Evolutionary conservation across 169 alveolate species (phyloP).

Genomic region (Perkinsus olseni): DNA sequence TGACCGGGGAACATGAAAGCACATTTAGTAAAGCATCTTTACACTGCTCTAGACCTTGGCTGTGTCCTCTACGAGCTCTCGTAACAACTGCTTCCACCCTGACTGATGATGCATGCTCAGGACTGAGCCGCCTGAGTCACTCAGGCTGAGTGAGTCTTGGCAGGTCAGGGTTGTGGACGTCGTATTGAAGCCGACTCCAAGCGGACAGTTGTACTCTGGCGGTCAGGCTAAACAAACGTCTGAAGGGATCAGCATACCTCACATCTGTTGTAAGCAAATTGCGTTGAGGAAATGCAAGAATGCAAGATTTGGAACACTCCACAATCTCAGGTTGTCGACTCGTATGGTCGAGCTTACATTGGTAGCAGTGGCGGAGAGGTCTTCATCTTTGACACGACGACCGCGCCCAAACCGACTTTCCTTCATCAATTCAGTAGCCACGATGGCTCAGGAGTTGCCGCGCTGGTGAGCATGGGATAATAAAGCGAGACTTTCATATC

Average conservation of each 20-base stretch:
- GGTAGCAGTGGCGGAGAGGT: neutral
- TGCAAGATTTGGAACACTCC: too few relatives aligned
- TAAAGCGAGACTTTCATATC: too few relatives aligned
- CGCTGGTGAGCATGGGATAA: neutral
- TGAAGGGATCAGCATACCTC: neutral
- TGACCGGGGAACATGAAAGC: too few relatives aligned
- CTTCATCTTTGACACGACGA: neutral
- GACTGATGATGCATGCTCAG: too few relatives aligned
- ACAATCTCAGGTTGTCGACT: neutral
- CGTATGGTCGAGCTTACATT: neutral
- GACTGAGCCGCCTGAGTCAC: too few relatives aligned
- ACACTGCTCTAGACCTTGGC: too few relatives aligned
- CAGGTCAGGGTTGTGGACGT: neutral
- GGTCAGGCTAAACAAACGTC: neutral
- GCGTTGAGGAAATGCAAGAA: too few relatives aligned
- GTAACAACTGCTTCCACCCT: too few relatives aligned
- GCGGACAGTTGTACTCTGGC: neutral
- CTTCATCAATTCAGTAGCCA: neutral
- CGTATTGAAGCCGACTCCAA: neutral
- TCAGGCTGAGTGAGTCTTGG: neutral
- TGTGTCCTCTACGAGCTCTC: too few relatives aligned
- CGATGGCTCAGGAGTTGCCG: neutral
- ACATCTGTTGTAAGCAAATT: neutral
- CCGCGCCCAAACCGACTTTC: neutral
- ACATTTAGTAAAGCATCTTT: too few relatives aligned